Percentiles rank a stretch among this genome's conserved stretches.
phyloP scores from a whole-genome alignment of 73 alveolate species.

The Paramecium tetraurelia region DNA sequence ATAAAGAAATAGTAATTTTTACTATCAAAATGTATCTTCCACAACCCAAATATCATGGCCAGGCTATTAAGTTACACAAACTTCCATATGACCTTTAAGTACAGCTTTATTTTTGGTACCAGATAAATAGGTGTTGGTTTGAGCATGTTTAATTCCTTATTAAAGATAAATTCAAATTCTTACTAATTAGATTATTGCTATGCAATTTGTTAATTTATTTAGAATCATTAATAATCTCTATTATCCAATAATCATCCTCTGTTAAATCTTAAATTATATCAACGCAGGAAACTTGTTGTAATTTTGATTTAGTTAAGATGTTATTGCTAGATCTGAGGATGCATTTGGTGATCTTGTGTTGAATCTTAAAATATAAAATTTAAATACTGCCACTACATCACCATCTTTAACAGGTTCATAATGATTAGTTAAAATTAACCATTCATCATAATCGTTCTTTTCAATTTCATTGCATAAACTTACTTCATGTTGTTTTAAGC shows the following conservation, averaged over 20 bases:
- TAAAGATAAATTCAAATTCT: not conserved
- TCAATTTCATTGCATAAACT: constrained; percentile 5
- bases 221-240: not conserved
- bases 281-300: not conserved
- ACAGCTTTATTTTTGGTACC: constrained; percentile 16
- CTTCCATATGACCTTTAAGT: constrained; percentile 10
- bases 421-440: not conserved
- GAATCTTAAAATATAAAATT: not conserved
- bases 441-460: not conserved
- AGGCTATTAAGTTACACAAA: not conserved
- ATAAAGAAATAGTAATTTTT: not conserved
- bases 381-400: not conserved
- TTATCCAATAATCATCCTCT: not conserved
- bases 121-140: not conserved
- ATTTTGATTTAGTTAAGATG: not conserved
- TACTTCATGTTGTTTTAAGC: not conserved
- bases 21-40: not conserved
- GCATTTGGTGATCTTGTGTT: not conserved
- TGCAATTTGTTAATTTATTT: not conserved
- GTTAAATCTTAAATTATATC: not conserved
- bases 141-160: not conserved
- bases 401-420: not conserved
- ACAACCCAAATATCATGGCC: constrained; percentile 32
- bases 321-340: not conserved
- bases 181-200: not conserved